Base-by-base conservation (phyloP, 139 green algal species). In the Deuterostichococcus epilithicus region DNA sequence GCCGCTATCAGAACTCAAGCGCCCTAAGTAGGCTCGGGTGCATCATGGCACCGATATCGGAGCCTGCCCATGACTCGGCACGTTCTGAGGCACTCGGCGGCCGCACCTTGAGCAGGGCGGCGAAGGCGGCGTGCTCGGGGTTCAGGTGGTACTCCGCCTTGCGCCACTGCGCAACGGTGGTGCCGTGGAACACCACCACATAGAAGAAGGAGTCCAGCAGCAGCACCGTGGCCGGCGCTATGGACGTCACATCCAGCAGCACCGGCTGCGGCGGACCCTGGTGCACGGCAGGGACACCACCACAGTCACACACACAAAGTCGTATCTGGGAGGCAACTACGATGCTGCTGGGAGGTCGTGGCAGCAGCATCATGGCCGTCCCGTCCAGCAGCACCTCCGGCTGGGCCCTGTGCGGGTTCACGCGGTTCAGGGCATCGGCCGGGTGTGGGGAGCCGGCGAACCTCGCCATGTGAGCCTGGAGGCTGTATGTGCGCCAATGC, bases 201-300 rank as follows among this genome's bases (percentile, higher is more conserved):
- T 96, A 94, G 84, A 99, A 99, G 87, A 93, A 99, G 25, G 95
- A 85, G 80, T 99, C 96, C 70, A 99, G 87, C 81, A 99, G 78
- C 67, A 99, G 92, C 75, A 99, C 94, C 65, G 8, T 72, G 30
- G 72, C 65, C 5, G 95, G 88, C 44, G 87, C 79, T 66, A 99
- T 97, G 77, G 92, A 96, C 5, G 85, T 83, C 47, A 99, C 96
- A 77, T 99, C 96, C 81, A 99, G 89, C 73, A 99, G 88, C 70
- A 95, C 96, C 0, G 96, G 94, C 82, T 95, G 91, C 0, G 91
- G 90, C 0, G 86, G 58, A 28, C 10, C 52, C 52, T 63, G 52
- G n/a, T n/a, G n/a, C n/a, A n/a, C 20, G 18, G 52, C 52, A 63
- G 30, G 22, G 63, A 28, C 33, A 47, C 75, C 20, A 78, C 70